phyloP scores from a whole-genome alignment of 2,329 filamentous ascomycete genomes.

The Chaetothyriales sp. region DNA sequence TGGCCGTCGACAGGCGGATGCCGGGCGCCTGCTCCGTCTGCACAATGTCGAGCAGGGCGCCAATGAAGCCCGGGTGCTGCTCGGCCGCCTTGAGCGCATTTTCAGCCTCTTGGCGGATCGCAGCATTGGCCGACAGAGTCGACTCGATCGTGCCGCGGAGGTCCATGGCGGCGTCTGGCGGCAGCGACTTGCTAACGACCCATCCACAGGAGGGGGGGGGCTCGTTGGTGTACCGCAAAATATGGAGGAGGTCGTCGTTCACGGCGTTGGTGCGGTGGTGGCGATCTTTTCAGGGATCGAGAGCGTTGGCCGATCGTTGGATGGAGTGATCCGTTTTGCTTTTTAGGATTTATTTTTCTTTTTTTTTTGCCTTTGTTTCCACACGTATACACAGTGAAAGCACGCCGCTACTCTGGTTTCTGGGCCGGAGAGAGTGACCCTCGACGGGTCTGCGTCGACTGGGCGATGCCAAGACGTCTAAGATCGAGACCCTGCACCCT shows the following conservation, averaged over 20 bases:
- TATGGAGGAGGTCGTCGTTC: background rate
- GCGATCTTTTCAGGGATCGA: too few relatives aligned
- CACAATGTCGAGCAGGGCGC: constrained; percentile 78
- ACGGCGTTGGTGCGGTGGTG: too few relatives aligned
- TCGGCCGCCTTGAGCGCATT: constrained; percentile 66
- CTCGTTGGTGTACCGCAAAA: background rate
- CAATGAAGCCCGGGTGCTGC: constrained; percentile 74
- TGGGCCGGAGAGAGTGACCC: background rate
- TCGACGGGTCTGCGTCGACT: background rate
- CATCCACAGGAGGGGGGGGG: background rate
- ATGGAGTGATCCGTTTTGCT: background rate
- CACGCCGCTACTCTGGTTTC: background rate
- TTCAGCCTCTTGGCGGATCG: constrained; percentile 47
- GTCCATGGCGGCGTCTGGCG: constrained; percentile 10
- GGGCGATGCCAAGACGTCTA: background rate
- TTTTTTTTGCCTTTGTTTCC: too few relatives aligned
- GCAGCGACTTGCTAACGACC: background rate
- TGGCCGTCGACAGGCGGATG: constrained; percentile 75
- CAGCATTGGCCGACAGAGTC: constrained; percentile 48
- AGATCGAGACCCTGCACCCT: background rate
- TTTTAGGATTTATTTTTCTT: too few relatives aligned
- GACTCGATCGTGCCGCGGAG: constrained; percentile 49
- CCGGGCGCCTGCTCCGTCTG: constrained; percentile 73
- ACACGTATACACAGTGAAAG: background rate
- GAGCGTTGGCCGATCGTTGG: background rate